A percentile compares a stretch with the other conserved stretches of the same genome.
phyloP scores from a whole-genome alignment of 2,329 filamentous ascomycete species.

The Magnaporthiopsis poae region DNA sequence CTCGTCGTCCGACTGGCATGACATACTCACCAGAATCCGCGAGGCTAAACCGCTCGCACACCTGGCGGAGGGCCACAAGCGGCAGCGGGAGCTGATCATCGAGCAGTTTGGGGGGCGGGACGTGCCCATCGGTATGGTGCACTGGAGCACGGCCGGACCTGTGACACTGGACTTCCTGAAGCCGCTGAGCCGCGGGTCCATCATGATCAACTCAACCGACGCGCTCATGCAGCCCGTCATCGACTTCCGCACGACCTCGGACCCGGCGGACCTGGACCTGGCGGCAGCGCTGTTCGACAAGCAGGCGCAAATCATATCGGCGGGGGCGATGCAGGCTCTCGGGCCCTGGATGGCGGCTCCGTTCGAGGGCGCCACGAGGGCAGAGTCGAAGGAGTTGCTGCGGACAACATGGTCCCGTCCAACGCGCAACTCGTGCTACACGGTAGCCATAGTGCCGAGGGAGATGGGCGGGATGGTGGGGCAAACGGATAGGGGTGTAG shows the following conservation, averaged over 20 bases:
- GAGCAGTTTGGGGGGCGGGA: conserved; percentile 19
- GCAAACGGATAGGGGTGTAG: conserved; percentile 13
- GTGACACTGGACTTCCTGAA: conserved; percentile 25
- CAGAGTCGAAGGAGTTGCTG: conserved; percentile 18
- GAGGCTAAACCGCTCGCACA: conserved; percentile 20
- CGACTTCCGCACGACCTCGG: conserved; percentile 28
- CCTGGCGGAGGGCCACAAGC: conserved; percentile 20
- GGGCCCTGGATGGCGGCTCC: conserved; percentile 21
- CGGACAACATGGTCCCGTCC: conserved; percentile 12
- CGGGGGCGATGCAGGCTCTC: conserved; percentile 21
- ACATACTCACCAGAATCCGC: conserved; percentile 14
- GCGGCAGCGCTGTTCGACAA: conserved; percentile 25
- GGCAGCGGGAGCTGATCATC: conserved; percentile 24
- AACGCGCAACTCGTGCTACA: conserved; percentile 23
- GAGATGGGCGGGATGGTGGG: conserved; percentile 11
- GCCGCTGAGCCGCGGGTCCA: conserved; percentile 28
- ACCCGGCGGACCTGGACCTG: conserved; percentile 28
- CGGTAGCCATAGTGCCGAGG: conserved; percentile 15
- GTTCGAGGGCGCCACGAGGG: conserved; percentile 19
- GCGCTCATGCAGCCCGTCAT: conserved; percentile 24
- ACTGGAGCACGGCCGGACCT: conserved; percentile 21
- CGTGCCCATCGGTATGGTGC: conserved; percentile 18
- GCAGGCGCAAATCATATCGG: conserved; percentile 22
- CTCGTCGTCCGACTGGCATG: conserved; percentile 13
- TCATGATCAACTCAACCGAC: conserved; percentile 26